Evolutionary conservation across 371 early-diverging fungal genomes (phyloP), one percentile per base, ranked within the genome.

Genomic region (Rhizopus microsporus): DNA sequence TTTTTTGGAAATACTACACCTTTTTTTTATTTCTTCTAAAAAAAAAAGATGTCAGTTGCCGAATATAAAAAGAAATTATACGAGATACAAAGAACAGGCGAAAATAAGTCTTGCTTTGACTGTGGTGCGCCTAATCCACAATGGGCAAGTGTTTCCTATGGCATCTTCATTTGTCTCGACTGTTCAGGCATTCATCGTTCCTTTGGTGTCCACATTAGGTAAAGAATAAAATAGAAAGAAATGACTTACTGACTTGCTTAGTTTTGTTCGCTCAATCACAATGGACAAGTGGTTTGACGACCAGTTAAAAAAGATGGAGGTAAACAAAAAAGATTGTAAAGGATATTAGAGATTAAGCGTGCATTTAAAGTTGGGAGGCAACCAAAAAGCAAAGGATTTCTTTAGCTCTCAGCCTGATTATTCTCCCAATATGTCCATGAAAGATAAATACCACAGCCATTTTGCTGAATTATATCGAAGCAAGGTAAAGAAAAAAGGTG

Each of bases 251-350:
- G 12, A 42, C 7, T 0, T 10, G 10, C 54, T 47, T 69, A 91
- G 90, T 77, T 96, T 98, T 83, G 98, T 99, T 32, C 92, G 98
- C 16, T 98, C 98, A 9, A 91, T 98, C 53, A 90, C 92, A 7
- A 99, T 99, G 97, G 99, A 99, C 74, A 90, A 90, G 61, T 99
- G 99, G 99, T 87, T 86, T 43, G 87, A 92, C 16, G 93, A 94
- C 72, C 97, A 98, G 69, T 76, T 93, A 52, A 88, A 89, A 66
- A 88, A 92, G 58, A 97, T 99, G 97, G 86, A 94, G 63, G 86
- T 82, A 71, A 61, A 51, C 58, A 17, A 12, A 6, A 13, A 46
- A 30, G 31, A 23, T 23, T 23, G 23, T 23, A 46, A 17, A 48
- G 48, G 15, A 35, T 4, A 6, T 9, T 51, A 7, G n/a, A 39